Conservation (phyloP, 2,329 filamentous ascomycete species). For the Fusarium gaditjirri region DNA sequence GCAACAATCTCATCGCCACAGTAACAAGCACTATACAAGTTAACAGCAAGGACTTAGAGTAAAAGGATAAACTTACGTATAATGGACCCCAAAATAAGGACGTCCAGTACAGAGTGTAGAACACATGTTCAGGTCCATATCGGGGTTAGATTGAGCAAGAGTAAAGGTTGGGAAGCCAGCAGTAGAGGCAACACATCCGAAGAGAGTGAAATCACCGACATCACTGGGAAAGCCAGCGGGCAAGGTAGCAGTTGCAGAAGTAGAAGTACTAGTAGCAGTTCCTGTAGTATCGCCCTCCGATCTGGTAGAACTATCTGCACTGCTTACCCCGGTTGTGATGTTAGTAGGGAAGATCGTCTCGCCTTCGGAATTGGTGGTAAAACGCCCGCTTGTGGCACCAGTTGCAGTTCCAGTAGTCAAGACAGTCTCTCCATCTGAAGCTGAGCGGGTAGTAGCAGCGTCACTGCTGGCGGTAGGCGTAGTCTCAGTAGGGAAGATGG, state of each 20-base stretch:
- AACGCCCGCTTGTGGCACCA: neutral
- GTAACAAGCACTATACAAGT: constrained; percentile 29
- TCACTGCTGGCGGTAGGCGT: neutral
- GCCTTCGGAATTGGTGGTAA: neutral
- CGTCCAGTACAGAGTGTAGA: constrained; percentile 37
- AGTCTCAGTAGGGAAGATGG: constrained; percentile 44
- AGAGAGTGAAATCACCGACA: constrained; percentile 35
- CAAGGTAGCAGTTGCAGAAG: constrained; percentile 41
- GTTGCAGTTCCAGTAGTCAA: constrained; percentile 44
- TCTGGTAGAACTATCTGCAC: neutral
- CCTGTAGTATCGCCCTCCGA: neutral
- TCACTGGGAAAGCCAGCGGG: constrained; percentile 24
- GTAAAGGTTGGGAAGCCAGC: constrained; percentile 38
- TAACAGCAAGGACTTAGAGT: rapidly evolving
- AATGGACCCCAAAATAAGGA: constrained; percentile 42
- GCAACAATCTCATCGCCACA: constrained; percentile 28
- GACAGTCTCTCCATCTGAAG: neutral
- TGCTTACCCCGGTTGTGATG: neutral
- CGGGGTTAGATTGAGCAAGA: constrained; percentile 5
- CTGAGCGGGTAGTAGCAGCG: neutral
- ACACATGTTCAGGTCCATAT: constrained; percentile 44
- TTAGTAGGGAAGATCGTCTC: neutral
- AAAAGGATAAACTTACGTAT: constrained; percentile 30
- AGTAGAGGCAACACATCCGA: constrained; percentile 43
- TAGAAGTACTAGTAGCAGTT: neutral